Conservation (phyloP, 352 stramenopile genomes). For the Aphanomyces stellatus region DNA sequence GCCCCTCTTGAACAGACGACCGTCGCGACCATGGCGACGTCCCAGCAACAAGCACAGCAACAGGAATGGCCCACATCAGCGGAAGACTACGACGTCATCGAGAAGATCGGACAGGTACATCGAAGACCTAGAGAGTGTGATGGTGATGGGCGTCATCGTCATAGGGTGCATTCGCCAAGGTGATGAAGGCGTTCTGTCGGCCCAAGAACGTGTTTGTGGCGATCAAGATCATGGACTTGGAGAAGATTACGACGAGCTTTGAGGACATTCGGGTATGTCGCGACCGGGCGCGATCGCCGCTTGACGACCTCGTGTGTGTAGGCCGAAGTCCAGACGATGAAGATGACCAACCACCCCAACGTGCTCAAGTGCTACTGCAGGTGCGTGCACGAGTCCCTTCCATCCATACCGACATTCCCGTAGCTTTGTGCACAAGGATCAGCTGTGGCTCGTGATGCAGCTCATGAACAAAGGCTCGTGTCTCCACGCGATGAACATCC, state of each 20-base stretch:
- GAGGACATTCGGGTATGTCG: constrained; percentile 85
- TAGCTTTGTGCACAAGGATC: constrained; percentile 94
- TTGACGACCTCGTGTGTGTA: constrained; percentile 20
- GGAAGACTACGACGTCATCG: constrained; percentile 83
- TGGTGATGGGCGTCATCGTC: constrained; percentile 22
- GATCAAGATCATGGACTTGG: constrained; percentile 99
- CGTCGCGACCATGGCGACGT: background rate
- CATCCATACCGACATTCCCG: background rate
- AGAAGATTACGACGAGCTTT: constrained; percentile 96
- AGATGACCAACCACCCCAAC: constrained; percentile 97
- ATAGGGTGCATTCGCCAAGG: constrained; percentile 96
- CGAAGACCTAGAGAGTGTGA: background rate
- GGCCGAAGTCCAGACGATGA: constrained; percentile 97
- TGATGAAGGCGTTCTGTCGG: constrained; percentile 92
- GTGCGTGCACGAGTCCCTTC: constrained; percentile 10
- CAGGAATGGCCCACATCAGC: constrained; percentile 81
- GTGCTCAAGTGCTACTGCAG: constrained; percentile 96
- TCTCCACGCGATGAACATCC: constrained; percentile 94
- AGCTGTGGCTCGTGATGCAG: constrained; percentile 98
- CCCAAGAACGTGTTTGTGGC: constrained; percentile 86
- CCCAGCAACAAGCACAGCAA: background rate
- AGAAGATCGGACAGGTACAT: constrained; percentile 79
- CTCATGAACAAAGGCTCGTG: constrained; percentile 99
- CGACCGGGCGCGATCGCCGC: too few species aligned
- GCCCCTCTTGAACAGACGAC: too few species aligned